Evolutionary conservation across 2,329 filamentous ascomycete genomes (phyloP).

Genomic region (Phoma sp.): DNA sequence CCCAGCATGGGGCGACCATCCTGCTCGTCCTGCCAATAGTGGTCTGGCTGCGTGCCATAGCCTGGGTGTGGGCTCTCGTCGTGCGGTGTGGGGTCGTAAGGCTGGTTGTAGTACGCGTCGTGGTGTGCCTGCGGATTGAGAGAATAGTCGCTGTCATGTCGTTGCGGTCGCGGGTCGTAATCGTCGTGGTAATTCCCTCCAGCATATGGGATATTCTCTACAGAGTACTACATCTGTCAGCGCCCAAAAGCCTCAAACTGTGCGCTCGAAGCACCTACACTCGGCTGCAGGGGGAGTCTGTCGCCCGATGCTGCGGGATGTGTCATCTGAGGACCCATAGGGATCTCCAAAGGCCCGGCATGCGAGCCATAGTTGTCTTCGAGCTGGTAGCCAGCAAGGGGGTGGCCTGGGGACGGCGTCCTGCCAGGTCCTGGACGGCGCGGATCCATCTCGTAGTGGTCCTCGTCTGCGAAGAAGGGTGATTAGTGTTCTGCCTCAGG

Average conservation of each 20-base stretch:
- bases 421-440: constrained; percentile 52
- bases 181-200: constrained; percentile 65
- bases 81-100: constrained; percentile 73
- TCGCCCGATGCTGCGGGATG: constrained; percentile 68
- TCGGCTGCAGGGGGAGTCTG: constrained; percentile 80
- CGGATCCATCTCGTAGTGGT: constrained; percentile 56
- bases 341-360: constrained; percentile 68
- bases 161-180: constrained; percentile 57
- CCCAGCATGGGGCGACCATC: constrained; percentile 79
- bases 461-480: constrained; percentile 28
- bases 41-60: constrained; percentile 57
- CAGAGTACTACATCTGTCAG: constrained; percentile 64
- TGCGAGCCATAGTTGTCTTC: constrained; percentile 73
- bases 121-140: constrained; percentile 85
- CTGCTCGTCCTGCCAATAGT: constrained; percentile 71
- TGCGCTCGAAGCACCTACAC: constrained; percentile 62
- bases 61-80: constrained; percentile 61
- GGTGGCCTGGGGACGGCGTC: constrained; percentile 78
- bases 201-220: constrained; percentile 71
- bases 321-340: constrained; percentile 63
- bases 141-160: constrained; percentile 67
- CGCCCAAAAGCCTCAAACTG: neutral
- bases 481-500: constrained; percentile 27
- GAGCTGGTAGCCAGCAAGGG: constrained; percentile 78
- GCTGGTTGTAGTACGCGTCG: constrained; percentile 83